Conservation (phyloP, 768 basidiomycete species). For the Termitomyces sp. region DNA sequence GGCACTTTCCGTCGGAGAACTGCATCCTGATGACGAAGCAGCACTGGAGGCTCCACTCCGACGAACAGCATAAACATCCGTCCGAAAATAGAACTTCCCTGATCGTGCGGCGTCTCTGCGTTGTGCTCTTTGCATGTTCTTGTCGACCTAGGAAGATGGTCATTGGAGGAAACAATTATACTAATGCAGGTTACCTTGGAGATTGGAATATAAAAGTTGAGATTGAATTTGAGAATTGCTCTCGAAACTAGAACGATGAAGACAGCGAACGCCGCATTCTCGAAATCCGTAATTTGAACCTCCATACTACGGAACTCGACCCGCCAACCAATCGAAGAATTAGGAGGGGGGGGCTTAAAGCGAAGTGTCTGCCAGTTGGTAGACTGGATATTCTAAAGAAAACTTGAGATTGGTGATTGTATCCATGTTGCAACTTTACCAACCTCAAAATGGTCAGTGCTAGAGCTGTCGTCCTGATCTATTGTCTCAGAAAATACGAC, state of each 20-base stretch:
- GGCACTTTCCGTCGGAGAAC: constrained; percentile 29
- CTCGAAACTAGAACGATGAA: constrained; percentile 94
- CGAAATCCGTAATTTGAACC: constrained; percentile 97
- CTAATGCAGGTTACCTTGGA: constrained; percentile 61
- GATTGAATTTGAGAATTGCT: constrained; percentile 84
- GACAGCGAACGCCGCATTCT: constrained; percentile 95
- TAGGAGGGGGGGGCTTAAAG: constrained; percentile 96
- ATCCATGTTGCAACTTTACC: constrained; percentile 4
- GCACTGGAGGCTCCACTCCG: constrained; percentile 35
- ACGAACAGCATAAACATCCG: constrained; percentile 67
- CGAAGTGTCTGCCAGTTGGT: constrained; percentile 99
- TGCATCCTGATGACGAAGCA: constrained; percentile 41
- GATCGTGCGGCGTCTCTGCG: constrained; percentile 66
- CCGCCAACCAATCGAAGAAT: constrained; percentile 92
- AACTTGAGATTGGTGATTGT: background rate
- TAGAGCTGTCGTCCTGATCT: constrained; percentile 81
- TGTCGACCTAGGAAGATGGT: constrained; percentile 68
- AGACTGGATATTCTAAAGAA: constrained; percentile 86
- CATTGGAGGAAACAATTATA: background rate
- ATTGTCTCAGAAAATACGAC: constrained; percentile 94
- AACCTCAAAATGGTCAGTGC: constrained; percentile 96
- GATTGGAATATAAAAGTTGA: constrained; percentile 96
- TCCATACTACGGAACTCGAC: constrained; percentile 99
- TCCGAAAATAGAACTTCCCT: constrained; percentile 89
- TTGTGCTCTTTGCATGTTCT: constrained; percentile 93